Percentiles rank a stretch among this genome's conserved stretches.
phyloP scores from a whole-genome alignment of 352 stramenopile species.

The Phytopythium kandeliae region DNA sequence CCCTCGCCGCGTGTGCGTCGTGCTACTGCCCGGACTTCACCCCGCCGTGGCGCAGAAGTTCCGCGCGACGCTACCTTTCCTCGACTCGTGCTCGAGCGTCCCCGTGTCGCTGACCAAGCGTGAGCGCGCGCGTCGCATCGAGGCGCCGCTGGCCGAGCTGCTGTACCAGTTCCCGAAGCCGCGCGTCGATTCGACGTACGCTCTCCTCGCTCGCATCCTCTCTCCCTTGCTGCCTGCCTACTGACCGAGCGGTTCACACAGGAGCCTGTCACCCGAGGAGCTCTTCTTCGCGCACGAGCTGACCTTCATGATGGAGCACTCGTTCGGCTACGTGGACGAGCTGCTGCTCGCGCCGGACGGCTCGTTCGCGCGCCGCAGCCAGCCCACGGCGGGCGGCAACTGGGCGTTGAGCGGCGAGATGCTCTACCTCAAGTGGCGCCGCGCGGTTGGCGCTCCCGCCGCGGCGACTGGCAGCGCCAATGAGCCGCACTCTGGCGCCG shows the following conservation, averaged over 20 bases:
- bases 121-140: constrained; percentile 39
- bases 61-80: constrained; percentile 61
- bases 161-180: constrained; percentile 69
- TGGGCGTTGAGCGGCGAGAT: constrained; percentile 79
- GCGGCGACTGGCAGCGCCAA: neutral
- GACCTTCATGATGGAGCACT: constrained; percentile 77
- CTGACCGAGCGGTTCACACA: constrained; percentile 8
- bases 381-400: constrained; percentile 51
- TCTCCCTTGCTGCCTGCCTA: too few species aligned
- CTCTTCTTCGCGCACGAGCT: constrained; percentile 77
- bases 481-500: neutral
- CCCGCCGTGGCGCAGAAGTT: constrained; percentile 67
- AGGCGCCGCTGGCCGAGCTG: constrained; percentile 55
- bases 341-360: constrained; percentile 52
- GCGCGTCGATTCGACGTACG: constrained; percentile 54
- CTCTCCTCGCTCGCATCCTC: too few species aligned
- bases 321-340: constrained; percentile 71
- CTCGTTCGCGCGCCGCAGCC: constrained; percentile 61
- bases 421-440: constrained; percentile 75
- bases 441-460: constrained; percentile 5
- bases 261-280: constrained; percentile 43
- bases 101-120: constrained; percentile 62
- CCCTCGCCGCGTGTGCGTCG: constrained; percentile 66
- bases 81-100: constrained; percentile 64
- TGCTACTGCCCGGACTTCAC: constrained; percentile 65